Conservation (phyloP, 805 yeast genomes). For the Torulaspora indica region DNA sequence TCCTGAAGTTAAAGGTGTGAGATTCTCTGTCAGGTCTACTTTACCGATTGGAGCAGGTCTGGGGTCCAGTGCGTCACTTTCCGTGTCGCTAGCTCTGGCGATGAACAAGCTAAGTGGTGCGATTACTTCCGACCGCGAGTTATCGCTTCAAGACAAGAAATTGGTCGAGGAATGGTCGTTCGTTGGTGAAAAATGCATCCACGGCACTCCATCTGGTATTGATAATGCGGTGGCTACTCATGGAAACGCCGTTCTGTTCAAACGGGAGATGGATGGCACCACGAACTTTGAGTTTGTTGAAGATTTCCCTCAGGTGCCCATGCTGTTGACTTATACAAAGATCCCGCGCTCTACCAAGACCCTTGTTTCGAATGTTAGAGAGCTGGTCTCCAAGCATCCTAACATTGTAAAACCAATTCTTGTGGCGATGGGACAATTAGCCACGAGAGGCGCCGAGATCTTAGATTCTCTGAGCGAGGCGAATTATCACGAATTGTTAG, state of each 20-base stretch:
- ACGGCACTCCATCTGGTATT: conserved; percentile 94
- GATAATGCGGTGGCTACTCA: conserved; percentile 94
- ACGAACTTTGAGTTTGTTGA: conserved; percentile 22
- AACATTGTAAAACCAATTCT: conserved; percentile 53
- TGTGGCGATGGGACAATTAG: conserved; percentile 70
- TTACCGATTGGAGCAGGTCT: conserved; percentile 95
- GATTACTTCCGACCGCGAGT: conserved; percentile 35
- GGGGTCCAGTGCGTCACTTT: conserved; percentile 88
- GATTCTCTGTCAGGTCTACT: conserved; percentile 70
- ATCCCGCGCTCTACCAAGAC: conserved; percentile 86
- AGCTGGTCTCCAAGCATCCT: conserved; percentile 50
- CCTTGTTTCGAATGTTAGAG: conserved; percentile 72
- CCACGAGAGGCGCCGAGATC: conserved; percentile 53
- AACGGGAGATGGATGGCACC: conserved; percentile 43
- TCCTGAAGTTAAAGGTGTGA: conserved; percentile 44
- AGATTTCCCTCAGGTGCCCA: conserved; percentile 63
- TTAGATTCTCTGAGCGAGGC: conserved; percentile 46
- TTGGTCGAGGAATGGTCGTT: conserved; percentile 83
- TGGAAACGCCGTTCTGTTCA: conserved; percentile 94
- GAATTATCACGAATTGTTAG: conserved; percentile 41
- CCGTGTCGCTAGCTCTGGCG: conserved; percentile 79
- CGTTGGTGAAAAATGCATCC: conserved; percentile 91
- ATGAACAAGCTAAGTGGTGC: conserved; percentile 58
- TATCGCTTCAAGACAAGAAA: conserved; percentile 43
- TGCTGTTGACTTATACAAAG: conserved; percentile 76